A percentile compares a stretch with the other conserved stretches of the same genome.
Evolutionary conservation across 2,329 filamentous ascomycete species (phyloP).

Genomic region (Immersiporthe knoxdaviesiana): DNA sequence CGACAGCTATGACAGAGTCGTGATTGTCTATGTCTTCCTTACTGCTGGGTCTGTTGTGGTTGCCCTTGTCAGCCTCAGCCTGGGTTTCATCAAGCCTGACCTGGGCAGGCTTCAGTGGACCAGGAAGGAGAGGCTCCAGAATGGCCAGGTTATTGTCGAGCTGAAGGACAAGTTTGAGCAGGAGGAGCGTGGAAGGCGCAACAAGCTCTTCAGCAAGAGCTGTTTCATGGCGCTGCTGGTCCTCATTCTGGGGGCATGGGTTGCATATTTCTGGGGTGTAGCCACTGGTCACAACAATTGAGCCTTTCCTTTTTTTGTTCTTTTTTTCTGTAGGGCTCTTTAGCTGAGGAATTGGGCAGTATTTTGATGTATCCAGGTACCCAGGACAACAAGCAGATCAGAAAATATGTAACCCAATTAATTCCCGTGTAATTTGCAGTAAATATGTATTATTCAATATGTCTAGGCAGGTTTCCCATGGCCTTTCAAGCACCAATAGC

Average conservation of each 20-base stretch:
- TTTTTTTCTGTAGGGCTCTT: neutral
- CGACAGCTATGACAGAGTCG: conserved; percentile 58
- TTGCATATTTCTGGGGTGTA: conserved; percentile 63
- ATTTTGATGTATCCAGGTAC: neutral
- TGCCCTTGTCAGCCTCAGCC: conserved; percentile 43
- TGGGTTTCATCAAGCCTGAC: conserved; percentile 43
- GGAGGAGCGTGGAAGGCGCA: conserved; percentile 41
- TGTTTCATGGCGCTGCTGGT: conserved; percentile 50
- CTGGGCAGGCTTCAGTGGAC: conserved; percentile 61
- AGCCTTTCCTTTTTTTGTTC: neutral
- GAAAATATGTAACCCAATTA: no score
- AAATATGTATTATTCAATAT: no score
- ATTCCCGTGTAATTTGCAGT: no score
- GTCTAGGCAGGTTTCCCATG: no score
- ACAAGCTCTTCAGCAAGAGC: conserved; percentile 44
- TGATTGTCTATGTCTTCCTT: conserved; percentile 59
- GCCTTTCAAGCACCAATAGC: no score
- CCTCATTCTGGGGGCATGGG: conserved; percentile 56
- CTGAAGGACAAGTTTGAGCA: conserved; percentile 46
- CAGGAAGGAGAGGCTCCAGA: conserved; percentile 52
- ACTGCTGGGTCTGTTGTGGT: conserved; percentile 54
- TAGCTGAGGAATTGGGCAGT: neutral
- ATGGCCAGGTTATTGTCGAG: conserved; percentile 48
- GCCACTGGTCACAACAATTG: conserved; percentile 53
- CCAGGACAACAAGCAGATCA: neutral